Evolutionary conservation across 2,329 filamentous ascomycete species (phyloP).

Genomic region (Colletotrichum orbiculare): DNA sequence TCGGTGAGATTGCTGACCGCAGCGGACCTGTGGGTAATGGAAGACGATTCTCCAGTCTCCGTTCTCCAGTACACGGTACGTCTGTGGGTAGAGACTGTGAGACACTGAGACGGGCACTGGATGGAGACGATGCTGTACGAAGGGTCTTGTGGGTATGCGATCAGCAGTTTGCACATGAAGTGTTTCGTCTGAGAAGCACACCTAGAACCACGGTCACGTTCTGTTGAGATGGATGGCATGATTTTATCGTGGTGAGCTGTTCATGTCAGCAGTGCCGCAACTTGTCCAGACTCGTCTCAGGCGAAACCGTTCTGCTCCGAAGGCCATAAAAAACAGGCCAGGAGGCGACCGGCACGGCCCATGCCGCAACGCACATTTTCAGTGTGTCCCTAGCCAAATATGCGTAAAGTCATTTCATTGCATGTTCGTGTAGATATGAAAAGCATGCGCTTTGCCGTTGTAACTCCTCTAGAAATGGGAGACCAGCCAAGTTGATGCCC

Average conservation of each 20-base stretch:
- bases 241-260: too few relatives aligned
- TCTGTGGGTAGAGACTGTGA: not conserved
- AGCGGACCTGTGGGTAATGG: slow-evolving; percentile 1
- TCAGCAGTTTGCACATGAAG: slow-evolving; percentile 9
- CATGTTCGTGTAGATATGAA: slow-evolving; percentile 35
- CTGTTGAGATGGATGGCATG: too few relatives aligned
- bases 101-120: slow-evolving; percentile 27
- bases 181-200: slow-evolving; percentile 1
- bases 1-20: slow-evolving; percentile 25
- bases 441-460: slow-evolving; percentile 19
- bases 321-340: slow-evolving; percentile 14
- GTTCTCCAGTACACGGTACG: too few relatives aligned
- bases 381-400: not conserved
- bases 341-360: slow-evolving; percentile 24
- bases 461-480: not conserved
- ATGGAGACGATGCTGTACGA: slow-evolving; percentile 15
- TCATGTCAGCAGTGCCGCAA: not conserved
- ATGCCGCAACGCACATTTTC: slow-evolving; percentile 1
- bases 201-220: too few relatives aligned
- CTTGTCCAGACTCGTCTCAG: slow-evolving; percentile 2
- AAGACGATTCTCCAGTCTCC: not conserved
- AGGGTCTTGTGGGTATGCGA: slow-evolving; percentile 28
- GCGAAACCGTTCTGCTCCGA: not conserved
- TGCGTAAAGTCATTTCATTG: slow-evolving; percentile 30
- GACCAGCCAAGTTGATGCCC: not conserved